Base-by-base conservation (phyloP, 768 basidiomycete species). In the Russula sp. region DNA sequence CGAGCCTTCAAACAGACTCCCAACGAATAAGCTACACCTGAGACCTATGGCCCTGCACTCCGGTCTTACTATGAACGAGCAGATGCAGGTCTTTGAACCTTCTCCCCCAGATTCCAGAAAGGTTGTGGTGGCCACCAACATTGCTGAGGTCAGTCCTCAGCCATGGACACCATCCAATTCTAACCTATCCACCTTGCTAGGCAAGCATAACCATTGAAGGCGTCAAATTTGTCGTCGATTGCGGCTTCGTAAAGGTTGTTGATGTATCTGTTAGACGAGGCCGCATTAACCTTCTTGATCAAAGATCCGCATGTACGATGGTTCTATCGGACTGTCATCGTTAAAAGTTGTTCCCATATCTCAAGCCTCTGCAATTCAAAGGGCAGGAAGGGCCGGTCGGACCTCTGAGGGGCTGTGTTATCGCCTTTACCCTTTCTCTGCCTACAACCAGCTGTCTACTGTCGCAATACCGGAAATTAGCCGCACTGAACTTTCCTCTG, bases 201-300 rank as follows among this genome's bases (percentile, higher is more conserved):
- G 95, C 97, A 16, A 94, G 91, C 71, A 89, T 99, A 27, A 99
- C 97, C 0, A 98, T 99, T 61, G 93, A 98, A 47, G 94, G 95
- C 3, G 87, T 98, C 64, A 89, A 88, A 67, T 98, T 87, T 70
- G 95, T 99, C 14, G 81, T 98, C 3, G 97, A 99, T 70, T 87
- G 86, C 62, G 97, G 97, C 16, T 94, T 94, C 70, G 95, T 97
- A 66, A 99, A 99, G 83, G 94, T 92, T 68, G 35, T 47, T 35
- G 9, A 44, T 32, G 5, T 18, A 37, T 32, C 42, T 63, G 4
- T 35, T 37, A 49, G 32, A 53, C 6, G 20, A 31, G 16, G 35
- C 20, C 14, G 16, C 32, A 39, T 48, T 59, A 18, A 63, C 50
- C 16, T 31, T 27, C 20, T 13, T 16, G 16, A 32, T 45, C 10